Evolutionary conservation across 2,329 filamentous ascomycete species (phyloP).

Genomic region (Epichloe amarillans): DNA sequence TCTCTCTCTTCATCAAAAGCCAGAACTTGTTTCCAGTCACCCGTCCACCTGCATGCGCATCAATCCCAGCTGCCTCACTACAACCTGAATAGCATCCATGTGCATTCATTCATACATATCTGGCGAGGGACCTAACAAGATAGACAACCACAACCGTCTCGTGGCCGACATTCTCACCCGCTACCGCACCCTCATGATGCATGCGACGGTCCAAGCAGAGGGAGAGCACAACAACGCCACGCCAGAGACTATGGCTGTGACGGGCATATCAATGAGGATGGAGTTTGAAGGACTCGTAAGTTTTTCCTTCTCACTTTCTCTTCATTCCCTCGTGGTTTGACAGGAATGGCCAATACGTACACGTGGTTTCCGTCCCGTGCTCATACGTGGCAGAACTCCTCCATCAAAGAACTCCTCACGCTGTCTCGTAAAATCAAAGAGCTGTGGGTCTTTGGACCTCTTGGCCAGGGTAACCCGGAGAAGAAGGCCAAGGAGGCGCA

Average conservation of each 20-base stretch:
- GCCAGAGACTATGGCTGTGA: constrained; percentile 28
- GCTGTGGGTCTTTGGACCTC: constrained; percentile 30
- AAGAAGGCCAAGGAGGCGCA: constrained; percentile 22
- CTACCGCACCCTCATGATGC: constrained; percentile 30
- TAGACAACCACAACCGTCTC: constrained; percentile 30
- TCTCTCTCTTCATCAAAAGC: background rate
- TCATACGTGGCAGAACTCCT: constrained; percentile 20
- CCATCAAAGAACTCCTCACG: constrained; percentile 30
- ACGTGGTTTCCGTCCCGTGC: no score
- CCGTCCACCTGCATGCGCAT: no score
- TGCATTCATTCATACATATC: no score
- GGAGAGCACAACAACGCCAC: constrained; percentile 25
- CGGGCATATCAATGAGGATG: constrained; percentile 30
- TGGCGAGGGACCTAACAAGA: no score
- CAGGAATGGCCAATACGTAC: no score
- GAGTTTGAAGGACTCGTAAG: constrained; percentile 30
- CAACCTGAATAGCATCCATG: no score
- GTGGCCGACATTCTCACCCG: constrained; percentile 30
- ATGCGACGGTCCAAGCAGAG: constrained; percentile 29
- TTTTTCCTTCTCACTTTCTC: background rate
- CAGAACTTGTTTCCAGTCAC: no score
- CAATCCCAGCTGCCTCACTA: no score
- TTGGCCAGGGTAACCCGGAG: constrained; percentile 24
- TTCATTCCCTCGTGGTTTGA: background rate
- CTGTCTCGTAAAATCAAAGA: constrained; percentile 32